These are phyloP conservation scores for Phytophthora citrophthora DNA, from an alignment of 352 stramenopile genomes.

Conservation along the genomic window DNA sequence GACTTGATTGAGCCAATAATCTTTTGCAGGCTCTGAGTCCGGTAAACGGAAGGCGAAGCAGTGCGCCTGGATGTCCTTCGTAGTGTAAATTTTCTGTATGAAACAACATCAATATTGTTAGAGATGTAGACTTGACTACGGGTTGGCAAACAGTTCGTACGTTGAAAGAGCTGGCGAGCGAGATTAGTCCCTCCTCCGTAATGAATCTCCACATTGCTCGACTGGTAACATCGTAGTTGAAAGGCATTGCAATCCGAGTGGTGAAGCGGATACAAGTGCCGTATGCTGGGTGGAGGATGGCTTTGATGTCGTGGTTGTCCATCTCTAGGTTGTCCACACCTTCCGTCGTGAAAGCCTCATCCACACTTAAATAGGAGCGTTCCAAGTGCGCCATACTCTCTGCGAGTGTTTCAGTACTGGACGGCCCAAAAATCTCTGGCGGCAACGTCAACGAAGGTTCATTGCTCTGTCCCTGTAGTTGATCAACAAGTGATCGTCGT, in stretches of 20 bases:
- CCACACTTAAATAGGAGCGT: conserved; percentile 23
- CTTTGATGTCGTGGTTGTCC: conserved; percentile 34
- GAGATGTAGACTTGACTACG: neutral
- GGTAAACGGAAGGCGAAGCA: conserved; percentile 29
- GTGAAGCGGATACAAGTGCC: conserved; percentile 33
- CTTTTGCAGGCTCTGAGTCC: conserved; percentile 13
- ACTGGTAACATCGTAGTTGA: conserved; percentile 29
- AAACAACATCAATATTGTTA: conserved; percentile 9
- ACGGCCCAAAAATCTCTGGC: conserved; percentile 26
- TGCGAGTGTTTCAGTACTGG: conserved; percentile 28
- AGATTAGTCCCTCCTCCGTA: conserved; percentile 24
- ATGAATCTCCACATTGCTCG: conserved; percentile 33
- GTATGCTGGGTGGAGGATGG: conserved; percentile 26
- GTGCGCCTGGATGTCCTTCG: conserved; percentile 31
- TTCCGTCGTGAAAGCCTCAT: conserved; percentile 26
- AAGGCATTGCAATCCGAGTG: conserved; percentile 29
- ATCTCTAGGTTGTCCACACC: conserved; percentile 20
- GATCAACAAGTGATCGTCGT: conserved; percentile 17
- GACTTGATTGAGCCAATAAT: conserved; percentile 36
- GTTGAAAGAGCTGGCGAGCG: conserved; percentile 29
- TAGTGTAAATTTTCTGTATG: conserved; percentile 35
- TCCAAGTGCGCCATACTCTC: conserved; percentile 30
- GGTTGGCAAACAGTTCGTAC: conserved; percentile 9
- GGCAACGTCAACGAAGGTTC: conserved; percentile 17
- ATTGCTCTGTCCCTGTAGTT: conserved; percentile 7